These are phyloP conservation scores for Pleurotus eryngii DNA, from an alignment of 768 basidiomycete species.

Conservation along the genomic window DNA sequence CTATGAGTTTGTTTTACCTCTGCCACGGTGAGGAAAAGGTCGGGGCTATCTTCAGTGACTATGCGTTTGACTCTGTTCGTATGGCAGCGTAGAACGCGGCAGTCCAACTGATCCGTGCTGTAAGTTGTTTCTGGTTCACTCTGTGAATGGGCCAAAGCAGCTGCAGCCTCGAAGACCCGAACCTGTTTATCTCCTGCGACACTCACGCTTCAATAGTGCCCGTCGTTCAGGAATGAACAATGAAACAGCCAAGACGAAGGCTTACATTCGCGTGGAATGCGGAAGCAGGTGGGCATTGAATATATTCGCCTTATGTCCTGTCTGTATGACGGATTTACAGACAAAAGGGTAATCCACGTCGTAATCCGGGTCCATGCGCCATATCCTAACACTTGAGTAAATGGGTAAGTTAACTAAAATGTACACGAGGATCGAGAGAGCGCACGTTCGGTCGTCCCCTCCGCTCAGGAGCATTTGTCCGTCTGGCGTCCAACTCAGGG, in stretches of 20 bases:
- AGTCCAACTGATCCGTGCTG: slow-evolving; percentile 42
- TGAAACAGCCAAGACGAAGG: slow-evolving; percentile 13
- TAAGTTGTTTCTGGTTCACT: slow-evolving; percentile 45
- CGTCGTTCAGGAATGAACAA: slow-evolving; percentile 1
- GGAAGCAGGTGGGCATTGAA: slow-evolving; percentile 84
- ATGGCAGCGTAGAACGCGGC: slow-evolving; percentile 68
- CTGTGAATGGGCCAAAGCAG: slow-evolving; percentile 20
- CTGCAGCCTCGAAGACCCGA: slow-evolving; percentile 58
- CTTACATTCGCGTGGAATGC: slow-evolving; percentile 73
- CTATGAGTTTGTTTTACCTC: slow-evolving; percentile 47
- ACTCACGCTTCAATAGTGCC: slow-evolving; percentile 46
- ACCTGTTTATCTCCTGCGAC: slow-evolving; percentile 77
- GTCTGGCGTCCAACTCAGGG: slow-evolving; percentile 67
- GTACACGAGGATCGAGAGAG: slow-evolving; percentile 5
- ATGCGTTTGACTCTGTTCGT: slow-evolving; percentile 71
- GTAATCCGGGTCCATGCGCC: slow-evolving; percentile 58
- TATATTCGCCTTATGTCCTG: slow-evolving; percentile 81
- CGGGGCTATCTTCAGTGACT: slow-evolving; percentile 74
- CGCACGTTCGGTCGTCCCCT: slow-evolving; percentile 71
- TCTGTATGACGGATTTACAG: slow-evolving; percentile 66
- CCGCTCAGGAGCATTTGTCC: slow-evolving; percentile 66
- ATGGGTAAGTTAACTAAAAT: background rate
- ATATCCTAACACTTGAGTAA: slow-evolving; percentile 63
- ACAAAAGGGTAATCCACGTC: slow-evolving; percentile 58
- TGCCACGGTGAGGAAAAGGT: slow-evolving; percentile 74